Conservation (phyloP, 257 asterid species). For the Haberlea rhodopensis region DNA sequence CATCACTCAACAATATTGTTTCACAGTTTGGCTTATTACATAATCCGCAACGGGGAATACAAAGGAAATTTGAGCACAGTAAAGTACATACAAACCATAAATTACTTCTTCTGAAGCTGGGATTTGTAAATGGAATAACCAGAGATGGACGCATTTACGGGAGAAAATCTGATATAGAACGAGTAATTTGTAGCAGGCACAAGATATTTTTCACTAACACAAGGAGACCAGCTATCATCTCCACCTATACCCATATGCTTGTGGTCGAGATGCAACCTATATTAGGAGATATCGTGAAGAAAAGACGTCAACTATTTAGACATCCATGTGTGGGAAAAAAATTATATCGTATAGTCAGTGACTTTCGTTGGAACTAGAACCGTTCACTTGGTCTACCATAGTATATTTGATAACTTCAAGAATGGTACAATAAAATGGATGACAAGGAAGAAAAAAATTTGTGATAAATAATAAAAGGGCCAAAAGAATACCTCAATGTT, state of each 20-base stretch:
- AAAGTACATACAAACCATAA: background rate
- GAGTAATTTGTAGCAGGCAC: constrained; percentile 70
- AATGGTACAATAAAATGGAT: no score
- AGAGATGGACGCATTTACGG: constrained; percentile 47
- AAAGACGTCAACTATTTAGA: background rate
- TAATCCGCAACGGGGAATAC: no score
- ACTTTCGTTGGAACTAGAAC: no score
- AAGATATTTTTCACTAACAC: constrained; percentile 75
- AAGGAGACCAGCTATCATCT: constrained; percentile 97
- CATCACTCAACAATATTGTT: no score
- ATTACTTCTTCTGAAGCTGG: constrained; percentile 35
- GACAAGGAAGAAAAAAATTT: background rate
- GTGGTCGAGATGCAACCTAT: constrained; percentile 97
- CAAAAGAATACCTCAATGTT: constrained; percentile 64
- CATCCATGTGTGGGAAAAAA: background rate
- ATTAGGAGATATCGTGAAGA: constrained; percentile 13
- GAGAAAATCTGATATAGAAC: constrained; percentile 67
- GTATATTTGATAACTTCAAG: no score
- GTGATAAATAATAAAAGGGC: background rate
- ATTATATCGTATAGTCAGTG: no score
- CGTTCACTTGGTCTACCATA: no score
- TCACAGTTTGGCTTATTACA: no score
- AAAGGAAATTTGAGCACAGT: no score
- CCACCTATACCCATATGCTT: constrained; percentile 95
- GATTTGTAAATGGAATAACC: constrained; percentile 54